A percentile compares a stretch with the other conserved stretches of the same genome.
Evolutionary conservation across 2,329 filamentous ascomycete genomes (phyloP).

Genomic region (Endothia cerciana): DNA sequence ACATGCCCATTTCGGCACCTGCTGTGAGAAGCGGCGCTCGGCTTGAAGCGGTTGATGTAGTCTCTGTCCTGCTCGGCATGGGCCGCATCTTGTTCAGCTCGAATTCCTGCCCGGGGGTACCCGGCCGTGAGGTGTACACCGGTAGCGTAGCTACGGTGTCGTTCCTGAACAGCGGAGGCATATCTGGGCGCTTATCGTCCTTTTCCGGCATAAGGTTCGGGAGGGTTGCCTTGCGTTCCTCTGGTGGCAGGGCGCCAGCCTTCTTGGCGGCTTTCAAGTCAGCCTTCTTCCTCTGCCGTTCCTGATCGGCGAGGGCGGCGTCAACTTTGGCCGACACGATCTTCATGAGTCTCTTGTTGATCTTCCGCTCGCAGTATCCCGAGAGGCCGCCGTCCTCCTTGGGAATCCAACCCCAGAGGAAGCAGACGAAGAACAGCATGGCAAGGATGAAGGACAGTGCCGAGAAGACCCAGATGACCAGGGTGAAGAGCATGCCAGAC

Average conservation of each 20-base stretch:
- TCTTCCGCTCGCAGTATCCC: slow-evolving; percentile 88
- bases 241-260: slow-evolving; percentile 54
- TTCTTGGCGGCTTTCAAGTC: slow-evolving; percentile 56
- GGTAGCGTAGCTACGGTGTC: slow-evolving; percentile 67
- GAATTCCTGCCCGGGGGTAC: slow-evolving; percentile 52
- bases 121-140: slow-evolving; percentile 63
- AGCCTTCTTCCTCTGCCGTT: slow-evolving; percentile 59
- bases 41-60: slow-evolving; percentile 35
- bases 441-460: slow-evolving; percentile 76
- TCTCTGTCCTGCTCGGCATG: slow-evolving; percentile 42
- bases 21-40: slow-evolving; percentile 37
- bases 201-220: slow-evolving; percentile 51
- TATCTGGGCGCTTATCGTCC: slow-evolving; percentile 57
- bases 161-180: slow-evolving; percentile 62
- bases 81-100: slow-evolving; percentile 60
- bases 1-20: slow-evolving; percentile 39
- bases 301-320: slow-evolving; percentile 82
- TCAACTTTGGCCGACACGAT: slow-evolving; percentile 89
- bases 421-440: slow-evolving; percentile 79
- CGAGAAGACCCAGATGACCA: slow-evolving; percentile 86
- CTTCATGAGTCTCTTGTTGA: slow-evolving; percentile 80
- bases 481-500: slow-evolving; percentile 88
- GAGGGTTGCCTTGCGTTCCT: slow-evolving; percentile 67
- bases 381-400: slow-evolving; percentile 77
- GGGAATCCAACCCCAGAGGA: slow-evolving; percentile 92